Base-by-base conservation (phyloP, 257 asterid species). In the Thymus quinquecostatus region DNA sequence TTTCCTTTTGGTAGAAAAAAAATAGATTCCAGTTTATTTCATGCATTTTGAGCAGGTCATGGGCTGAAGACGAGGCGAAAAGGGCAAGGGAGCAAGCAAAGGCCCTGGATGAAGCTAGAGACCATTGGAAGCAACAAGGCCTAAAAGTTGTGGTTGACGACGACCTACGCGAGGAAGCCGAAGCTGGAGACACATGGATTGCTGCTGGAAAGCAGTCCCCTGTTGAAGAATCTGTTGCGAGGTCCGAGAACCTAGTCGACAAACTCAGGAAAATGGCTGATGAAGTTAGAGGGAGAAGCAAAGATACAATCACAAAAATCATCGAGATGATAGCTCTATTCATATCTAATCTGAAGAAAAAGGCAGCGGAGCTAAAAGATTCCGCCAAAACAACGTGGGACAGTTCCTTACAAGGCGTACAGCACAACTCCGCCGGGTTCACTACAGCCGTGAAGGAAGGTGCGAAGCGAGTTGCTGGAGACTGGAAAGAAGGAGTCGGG, bases 11-110 rank as follows among this genome's bases (percentile, higher is more conserved):
- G 5, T 38, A 6, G 44, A 38, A 2, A 6, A 38, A 6, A 38
- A 6, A 38, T 38, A 2, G 44, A 2, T 69, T 14, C 13, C 30
- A n/a, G 10, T 45, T 27, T 29, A 32, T 65, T 60, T 57, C 11
- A 56, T 58, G 40, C 69, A 63, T 58, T 76, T 75, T 65, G 32
- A 57, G 44, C 79, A 95, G 99, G 75, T 68, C 89, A 68, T 95
- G 99, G 99, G 98, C 98, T 32, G 97, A 95, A 83, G 96, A 92
- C 40, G 99, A 95, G 83, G 97, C 96, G 36, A 95, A 85, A 80
- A 88, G 86, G 77, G 99, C 98, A 75, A 84, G 96, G 78, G 96
- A 86, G 70, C 99, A 92, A 84, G 97, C 91, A 38, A 89, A 86
- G 79, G 86, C 92, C 61, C 80, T 95, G 80, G 97, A 92, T 49